Evolutionary conservation across 805 yeast species (phyloP).

Genomic region (Torulaspora quercuum): DNA sequence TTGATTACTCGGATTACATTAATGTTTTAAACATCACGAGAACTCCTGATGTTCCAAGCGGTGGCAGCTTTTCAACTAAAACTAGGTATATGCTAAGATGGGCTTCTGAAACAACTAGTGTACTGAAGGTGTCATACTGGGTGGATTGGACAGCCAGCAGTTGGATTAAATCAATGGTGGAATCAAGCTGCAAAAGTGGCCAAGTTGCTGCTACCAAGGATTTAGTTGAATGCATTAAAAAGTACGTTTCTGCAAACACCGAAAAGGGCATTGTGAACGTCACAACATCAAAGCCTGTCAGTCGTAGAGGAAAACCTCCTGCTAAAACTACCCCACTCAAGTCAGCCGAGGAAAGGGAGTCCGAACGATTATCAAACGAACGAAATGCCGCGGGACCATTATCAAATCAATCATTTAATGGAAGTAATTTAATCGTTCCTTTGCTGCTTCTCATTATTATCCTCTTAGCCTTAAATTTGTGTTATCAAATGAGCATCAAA

Average conservation of each 20-base stretch:
- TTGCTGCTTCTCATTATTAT: conserved; percentile 12
- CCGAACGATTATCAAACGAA: not conserved
- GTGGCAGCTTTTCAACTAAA: conserved; percentile 69
- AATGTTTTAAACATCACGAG: conserved; percentile 58
- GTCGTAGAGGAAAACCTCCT: conserved; percentile 2
- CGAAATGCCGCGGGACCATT: not conserved
- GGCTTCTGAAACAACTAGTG: conserved; percentile 62
- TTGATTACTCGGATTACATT: conserved; percentile 49
- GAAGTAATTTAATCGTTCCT: conserved; percentile 2
- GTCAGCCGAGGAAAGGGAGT: not conserved
- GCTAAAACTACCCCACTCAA: conserved; percentile 1
- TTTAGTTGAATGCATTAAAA: conserved; percentile 35
- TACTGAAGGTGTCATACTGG: conserved; percentile 61
- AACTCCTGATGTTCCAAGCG: conserved; percentile 96
- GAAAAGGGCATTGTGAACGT: conserved; percentile 14
- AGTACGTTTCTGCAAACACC: conserved; percentile 25
- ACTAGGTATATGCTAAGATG: conserved; percentile 73
- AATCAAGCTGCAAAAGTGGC: conserved; percentile 77
- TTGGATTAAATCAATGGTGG: conserved; percentile 89
- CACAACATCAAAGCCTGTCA: conserved; percentile 4
- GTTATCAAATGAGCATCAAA: conserved; percentile 16
- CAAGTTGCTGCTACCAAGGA: conserved; percentile 61
- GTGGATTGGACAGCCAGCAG: conserved; percentile 88
- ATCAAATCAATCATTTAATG: not conserved
- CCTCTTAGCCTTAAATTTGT: conserved; percentile 13